These are phyloP conservation scores for Aspergillus diversus DNA, from an alignment of 495 filamentous ascomycete species.

Conservation along the genomic window DNA sequence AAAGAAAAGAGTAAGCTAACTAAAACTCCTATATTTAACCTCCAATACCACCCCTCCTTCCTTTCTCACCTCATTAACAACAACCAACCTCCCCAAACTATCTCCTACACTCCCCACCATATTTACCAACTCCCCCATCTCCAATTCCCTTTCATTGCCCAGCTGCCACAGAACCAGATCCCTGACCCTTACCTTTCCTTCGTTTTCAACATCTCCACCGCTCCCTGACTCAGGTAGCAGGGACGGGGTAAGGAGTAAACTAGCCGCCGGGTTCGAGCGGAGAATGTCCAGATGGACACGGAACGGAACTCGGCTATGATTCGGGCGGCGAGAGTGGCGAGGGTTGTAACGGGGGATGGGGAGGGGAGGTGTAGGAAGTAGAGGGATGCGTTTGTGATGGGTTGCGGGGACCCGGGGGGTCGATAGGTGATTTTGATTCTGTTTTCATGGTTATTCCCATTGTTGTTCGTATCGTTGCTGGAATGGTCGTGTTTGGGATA, in stretches of 20 bases:
- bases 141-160: slow-evolving; percentile 31
- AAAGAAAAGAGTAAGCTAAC: no score
- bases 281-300: slow-evolving; percentile 25
- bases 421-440: slow-evolving; percentile 29
- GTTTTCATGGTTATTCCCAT: neutral
- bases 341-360: slow-evolving; percentile 15
- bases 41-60: slow-evolving; percentile 25
- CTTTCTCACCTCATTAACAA: slow-evolving; percentile 33
- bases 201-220: slow-evolving; percentile 23
- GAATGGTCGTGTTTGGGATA: slow-evolving; percentile 3
- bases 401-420: slow-evolving; percentile 26
- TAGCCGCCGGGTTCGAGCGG: slow-evolving; percentile 24
- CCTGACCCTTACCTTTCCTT: slow-evolving; percentile 28
- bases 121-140: slow-evolving; percentile 25
- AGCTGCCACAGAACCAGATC: slow-evolving; percentile 35
- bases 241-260: slow-evolving; percentile 24
- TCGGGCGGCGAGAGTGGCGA: slow-evolving; percentile 12
- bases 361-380: slow-evolving; percentile 36
- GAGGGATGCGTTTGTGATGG: slow-evolving; percentile 33
- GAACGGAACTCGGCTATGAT: slow-evolving; percentile 27
- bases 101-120: slow-evolving; percentile 32
- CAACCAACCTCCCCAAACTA: slow-evolving; percentile 29
- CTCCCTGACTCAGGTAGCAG: slow-evolving; percentile 27
- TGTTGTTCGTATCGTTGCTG: neutral
- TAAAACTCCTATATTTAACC: slow-evolving; percentile 29